Evolutionary conservation across 2,329 filamentous ascomycete species (phyloP), one percentile per base, ranked within the genome.

Genomic region (Cercospora sp.): DNA sequence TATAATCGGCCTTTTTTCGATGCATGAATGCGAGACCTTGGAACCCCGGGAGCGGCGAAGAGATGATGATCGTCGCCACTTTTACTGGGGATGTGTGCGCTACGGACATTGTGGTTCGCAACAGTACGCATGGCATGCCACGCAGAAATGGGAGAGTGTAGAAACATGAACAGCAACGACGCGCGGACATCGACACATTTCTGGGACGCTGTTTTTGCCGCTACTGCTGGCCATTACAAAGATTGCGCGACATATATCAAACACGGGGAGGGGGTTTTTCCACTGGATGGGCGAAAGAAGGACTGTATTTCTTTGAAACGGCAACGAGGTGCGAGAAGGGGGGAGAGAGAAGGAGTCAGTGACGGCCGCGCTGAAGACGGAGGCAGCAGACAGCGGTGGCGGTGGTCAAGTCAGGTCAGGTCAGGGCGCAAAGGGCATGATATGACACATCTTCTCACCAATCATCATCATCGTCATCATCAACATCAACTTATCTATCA

Each of bases 1-100:
- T 98, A 87, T 97, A 91, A 74, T 68, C 70, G 62, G 63, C 67
- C 65, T 45, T 45, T 9, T 33, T 20, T 9, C 31, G 55, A 30
- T 30, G 26, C 23, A 55, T 51, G 45, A 51, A 51, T 48, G 42
- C 45, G 45, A 51, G 45, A 51, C 45, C 18, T 26, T 12, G 9
- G 20, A 5, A 51, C 18, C 45, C 45, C 3, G 45, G 45, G 18
- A 23, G 45, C 18, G 45, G 20, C 45, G 45, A 51, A 13, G 20
- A 51, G 45, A 51, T 51, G 45, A 51, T 3, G 45, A 51, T 51
- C n/a, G 28, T 53, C 45, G 48, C 33, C 61, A 36, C 31, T 18
- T 18, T 23, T 16, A 36, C 61, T 62, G 60, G 60, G 20, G 60
- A 13, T 7, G 28, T 23, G 45, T 51, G 64, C 59, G 61, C 63